Evolutionary conservation across 306 rosid genomes (phyloP).

Genomic region (barrel medic (Medicago truncatula)): MtrunA17r5.0-ANR NC_053043.1:38850501-38851000

Average conservation of each 20-base stretch:
- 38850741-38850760: conserved; percentile 5
- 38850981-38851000: neutral
- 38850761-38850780: conserved; percentile 26
- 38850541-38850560: conserved; percentile 10
- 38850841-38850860: neutral
- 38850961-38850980: neutral
- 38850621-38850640: conserved; percentile 79
- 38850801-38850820: conserved; percentile 37
- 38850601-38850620: conserved; percentile 72
- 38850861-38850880: conserved; percentile 21
- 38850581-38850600: conserved; percentile 96
- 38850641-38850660: conserved; percentile 68
- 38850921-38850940: conserved; percentile 7
- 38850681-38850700: conserved; percentile 51
- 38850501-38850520: neutral
- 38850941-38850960: neutral
- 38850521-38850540: neutral
- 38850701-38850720: conserved; percentile 31
- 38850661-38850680: conserved; percentile 73
- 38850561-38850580: conserved; percentile 70
- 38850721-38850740: conserved; percentile 41
- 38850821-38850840: conserved; percentile 7
- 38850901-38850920: neutral
- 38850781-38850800: conserved; percentile 19
- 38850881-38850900: neutral